A percentile compares a stretch with the other conserved stretches of the same genome.
Conservation (phyloP, 1,284 basidiomycete species). For the Puccinia polysora region DNA sequence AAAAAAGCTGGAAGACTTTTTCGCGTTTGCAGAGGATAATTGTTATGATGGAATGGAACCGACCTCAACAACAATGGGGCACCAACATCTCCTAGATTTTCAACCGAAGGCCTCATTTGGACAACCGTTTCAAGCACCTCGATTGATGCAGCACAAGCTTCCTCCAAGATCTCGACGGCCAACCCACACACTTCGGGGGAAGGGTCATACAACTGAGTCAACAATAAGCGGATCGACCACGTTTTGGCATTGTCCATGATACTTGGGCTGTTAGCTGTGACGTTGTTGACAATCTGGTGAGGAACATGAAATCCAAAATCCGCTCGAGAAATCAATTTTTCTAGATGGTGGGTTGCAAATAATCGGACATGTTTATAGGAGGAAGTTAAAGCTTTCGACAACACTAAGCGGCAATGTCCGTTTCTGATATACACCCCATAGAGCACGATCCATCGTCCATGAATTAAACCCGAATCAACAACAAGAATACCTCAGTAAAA, state of each 20-base stretch:
- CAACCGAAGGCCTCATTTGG: slow-evolving; percentile 85
- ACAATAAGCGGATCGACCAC: slow-evolving; percentile 60
- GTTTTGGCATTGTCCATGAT: slow-evolving; percentile 6
- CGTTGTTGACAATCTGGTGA: slow-evolving; percentile 45
- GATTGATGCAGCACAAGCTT: slow-evolving; percentile 72
- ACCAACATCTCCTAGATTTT: slow-evolving; percentile 88
- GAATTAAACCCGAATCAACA: background rate
- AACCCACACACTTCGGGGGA: slow-evolving; percentile 80
- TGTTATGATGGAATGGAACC: background rate
- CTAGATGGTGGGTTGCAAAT: slow-evolving; percentile 81
- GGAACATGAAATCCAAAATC: slow-evolving; percentile 60
- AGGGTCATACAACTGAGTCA: slow-evolving; percentile 94
- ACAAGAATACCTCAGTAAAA: background rate
- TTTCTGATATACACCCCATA: slow-evolving; percentile 60
- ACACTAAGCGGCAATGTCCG: slow-evolving; percentile 80
- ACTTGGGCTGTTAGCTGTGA: background rate
- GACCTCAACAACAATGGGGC: slow-evolving; percentile 81
- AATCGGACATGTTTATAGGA: slow-evolving; percentile 70
- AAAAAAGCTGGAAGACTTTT: background rate
- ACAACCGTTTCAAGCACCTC: slow-evolving; percentile 84
- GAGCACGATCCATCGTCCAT: background rate
- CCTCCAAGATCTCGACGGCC: slow-evolving; percentile 81
- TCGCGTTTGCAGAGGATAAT: background rate
- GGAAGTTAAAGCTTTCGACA: slow-evolving; percentile 89
- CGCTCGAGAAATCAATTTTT: slow-evolving; percentile 59